Base-by-base conservation (phyloP, 164 flowering plant species). In the Chimonanthus praecox region DNA sequence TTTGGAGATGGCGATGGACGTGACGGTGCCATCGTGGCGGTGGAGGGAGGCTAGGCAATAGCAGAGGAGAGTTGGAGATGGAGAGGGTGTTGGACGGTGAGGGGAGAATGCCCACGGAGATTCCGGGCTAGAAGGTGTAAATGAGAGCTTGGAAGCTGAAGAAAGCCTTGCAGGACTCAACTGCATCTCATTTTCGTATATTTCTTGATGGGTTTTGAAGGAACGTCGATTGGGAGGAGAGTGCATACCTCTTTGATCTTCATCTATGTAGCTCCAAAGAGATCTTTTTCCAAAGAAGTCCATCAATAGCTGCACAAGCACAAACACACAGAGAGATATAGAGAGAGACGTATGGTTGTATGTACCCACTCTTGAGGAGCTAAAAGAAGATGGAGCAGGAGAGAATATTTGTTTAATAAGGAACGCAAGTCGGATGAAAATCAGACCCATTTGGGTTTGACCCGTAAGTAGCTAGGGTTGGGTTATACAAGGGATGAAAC, bases 31-130 rank as follows among this genome's bases (percentile, higher is more conserved):
- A 50, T 84, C 84, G 4, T 73, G 83, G 13, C 83, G 82, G 50
- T 80, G 87, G 20, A 82, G 78, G 4, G 87, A 80, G 61, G 85
- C 77, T 6, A 84, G 9, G 74, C 87, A 84, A 45, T 76, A 73
- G 71, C 75, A 79, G 47, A 76, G 82, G 50, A 80, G 79, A 21
- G 80, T 51, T 8, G 86, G 81, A 6, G 75, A 74, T 68, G 58
- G 82, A 68, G 33, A 69, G 7, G 49, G 20, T 71, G 50, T 66
- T 66, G 58, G 80, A 67, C 21, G 73, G 47, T 63, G 18, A 3
- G 83, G 85, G 15, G 85, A 82, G 49, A 73, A 72, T 3, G 78
- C 72, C 83, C 83, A 78, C 9, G 83, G 81, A 0, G 83, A 76
- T 33, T 74, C 79, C 3, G 83, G 83, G 70, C 74, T 72, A 5